Base-by-base conservation (phyloP, 2,329 filamentous ascomycete species). In the Parastagonospora avenae region DNA sequence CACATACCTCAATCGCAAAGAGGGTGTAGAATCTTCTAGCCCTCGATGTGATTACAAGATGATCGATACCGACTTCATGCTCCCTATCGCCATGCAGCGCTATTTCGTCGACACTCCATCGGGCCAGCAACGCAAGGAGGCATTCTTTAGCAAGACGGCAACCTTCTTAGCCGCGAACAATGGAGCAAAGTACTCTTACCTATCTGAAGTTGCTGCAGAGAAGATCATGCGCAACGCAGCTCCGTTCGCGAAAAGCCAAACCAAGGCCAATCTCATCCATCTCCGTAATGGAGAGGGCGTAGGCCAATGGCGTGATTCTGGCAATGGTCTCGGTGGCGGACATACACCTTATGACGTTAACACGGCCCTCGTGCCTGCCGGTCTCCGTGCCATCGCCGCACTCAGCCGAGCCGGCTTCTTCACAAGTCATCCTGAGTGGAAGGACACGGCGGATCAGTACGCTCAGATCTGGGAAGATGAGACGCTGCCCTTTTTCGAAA, bases 291-390 rank as follows among this genome's bases (percentile, higher is more conserved):
- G 73, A 6, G 70, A 86, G 52, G 55, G 77, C 0, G 82, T 86
- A 0, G 86, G 85, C 0, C 73, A 88, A 63, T 88, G 85, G 85
- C 77, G 85, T 41, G 85, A 88, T 55, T 85, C 81, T 12, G 78
- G 73, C 1, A 81, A 81, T 42, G 85, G 86, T 11, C 75, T 88
- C 11, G 85, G 82, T 1, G 83, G 83, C 30, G 85, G 83, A 2
- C 77, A 81, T 0, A 83, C 86, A n/a, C 85, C 85, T 0, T 88
- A 85, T 62, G 80, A 87, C 54, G 85, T 88, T 19, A 88, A 88
- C 59, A 82, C 82, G 0, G 85, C 83, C 1, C 74, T 88, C 0
- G 82, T 82, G 0, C 85, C 86, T 0, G 85, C 85, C 2, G 84
- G 82, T 2, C 75, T 88, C 0, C 77, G 81, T 9, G 79, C 84